These are phyloP conservation scores for Trametes cinnabarina DNA, from an alignment of 768 basidiomycete species.

Conservation along the genomic window DNA sequence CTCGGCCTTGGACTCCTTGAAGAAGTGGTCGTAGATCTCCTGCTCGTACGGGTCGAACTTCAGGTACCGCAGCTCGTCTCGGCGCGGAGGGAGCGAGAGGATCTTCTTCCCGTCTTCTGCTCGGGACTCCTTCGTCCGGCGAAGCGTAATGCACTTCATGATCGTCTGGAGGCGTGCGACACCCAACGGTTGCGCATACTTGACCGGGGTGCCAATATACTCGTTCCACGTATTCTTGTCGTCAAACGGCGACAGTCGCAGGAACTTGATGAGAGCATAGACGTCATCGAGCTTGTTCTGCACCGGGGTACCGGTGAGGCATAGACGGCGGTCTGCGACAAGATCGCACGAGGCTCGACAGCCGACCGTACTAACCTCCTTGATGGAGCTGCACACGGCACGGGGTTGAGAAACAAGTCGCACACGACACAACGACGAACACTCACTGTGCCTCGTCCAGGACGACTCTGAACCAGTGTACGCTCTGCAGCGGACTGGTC, in stretches of 20 bases:
- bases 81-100: conserved; percentile 85
- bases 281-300: conserved; percentile 99
- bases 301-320: conserved; percentile 96
- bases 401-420: not conserved
- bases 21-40: conserved; percentile 84
- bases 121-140: conserved; percentile 91
- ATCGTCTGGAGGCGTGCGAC: conserved; percentile 92
- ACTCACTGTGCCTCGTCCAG: conserved; percentile 94
- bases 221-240: conserved; percentile 93
- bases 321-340: conserved; percentile 87
- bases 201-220: conserved; percentile 89
- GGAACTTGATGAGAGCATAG: conserved; percentile 94
- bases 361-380: conserved; percentile 91
- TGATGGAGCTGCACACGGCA: conserved; percentile 72
- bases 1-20: conserved; percentile 86
- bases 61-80: conserved; percentile 82
- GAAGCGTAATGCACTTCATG: conserved; percentile 95
- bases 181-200: conserved; percentile 85
- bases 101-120: conserved; percentile 80
- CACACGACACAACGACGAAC: not conserved
- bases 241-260: conserved; percentile 88
- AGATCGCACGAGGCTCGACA: conserved; percentile 95
- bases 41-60: conserved; percentile 82
- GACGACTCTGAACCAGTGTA: conserved; percentile 96
- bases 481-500: conserved; percentile 84